Base-by-base conservation (phyloP, 257 asterid genomes). In the Solanum bulbocastanum region DNA sequence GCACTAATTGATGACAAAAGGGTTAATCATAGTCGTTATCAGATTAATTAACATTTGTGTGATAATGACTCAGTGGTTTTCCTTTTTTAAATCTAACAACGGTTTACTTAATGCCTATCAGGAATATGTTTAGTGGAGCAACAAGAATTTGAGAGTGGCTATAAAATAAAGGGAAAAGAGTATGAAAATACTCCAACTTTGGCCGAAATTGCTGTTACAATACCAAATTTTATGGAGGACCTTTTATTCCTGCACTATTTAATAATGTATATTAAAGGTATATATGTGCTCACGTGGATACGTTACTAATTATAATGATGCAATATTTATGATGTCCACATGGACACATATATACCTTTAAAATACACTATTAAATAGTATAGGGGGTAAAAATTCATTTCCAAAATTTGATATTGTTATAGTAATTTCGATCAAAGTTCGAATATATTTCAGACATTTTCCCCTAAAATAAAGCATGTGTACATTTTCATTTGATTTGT, bases 151-250 rank as follows among this genome's bases (percentile, higher is more conserved):
- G 39, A 30, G 32, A 65, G 66, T 58, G 69, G 30, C 68, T 35
- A 35, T 73, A 8, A 82, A 30, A 35, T 73, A 14, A 81, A 46
- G 85, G 5, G 4, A 42, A 42, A 42, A 42, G 0, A 0, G 49
- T 42, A 0, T 42, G 5, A 4, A 42, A 42, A 42, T 42, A 42
- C 0, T 42, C 10, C 3, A 40, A 40, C 0, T 40, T 40, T 3
- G 13, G 0, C 0, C 0, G 4, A 40, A 40, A 10, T 40, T 40
- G 0, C 10, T 40, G 13, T 40, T 40, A 40, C 0, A 0, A 40
- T 40, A 40, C 0, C 13, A 40, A 40, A 40, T 0, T 40, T 40
- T 40, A 40, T 40, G 13, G 46, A 40, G 13, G 13, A 40, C 4
- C 44, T 40, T 40, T 40, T 40, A 40, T 1, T 4, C 12, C 46